phyloP scores from a whole-genome alignment of 106 monocot species.

The Ottelia alismoides region DNA sequence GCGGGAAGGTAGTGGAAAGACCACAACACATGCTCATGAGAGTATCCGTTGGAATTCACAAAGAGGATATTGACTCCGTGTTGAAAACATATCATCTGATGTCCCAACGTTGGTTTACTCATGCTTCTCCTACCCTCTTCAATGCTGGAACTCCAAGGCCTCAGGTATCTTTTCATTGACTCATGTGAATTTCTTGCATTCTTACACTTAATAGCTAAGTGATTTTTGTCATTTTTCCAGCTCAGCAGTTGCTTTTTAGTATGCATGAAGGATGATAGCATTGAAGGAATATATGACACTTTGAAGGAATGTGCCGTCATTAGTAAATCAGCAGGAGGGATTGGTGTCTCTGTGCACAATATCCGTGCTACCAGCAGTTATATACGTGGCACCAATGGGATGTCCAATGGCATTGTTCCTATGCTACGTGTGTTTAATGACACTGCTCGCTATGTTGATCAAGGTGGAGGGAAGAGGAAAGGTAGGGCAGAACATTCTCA shows the following conservation, averaged over 20 bases:
- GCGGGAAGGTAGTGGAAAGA: slow-evolving; percentile 6
- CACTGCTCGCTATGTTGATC: slow-evolving; percentile 19
- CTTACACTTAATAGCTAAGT: background rate
- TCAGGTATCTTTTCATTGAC: background rate
- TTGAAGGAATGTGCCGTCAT: slow-evolving; percentile 14
- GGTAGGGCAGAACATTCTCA: background rate
- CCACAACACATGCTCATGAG: slow-evolving; percentile 10
- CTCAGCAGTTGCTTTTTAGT: slow-evolving; percentile 2
- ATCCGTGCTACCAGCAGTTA: slow-evolving; percentile 16
- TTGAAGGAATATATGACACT: slow-evolving; percentile 15
- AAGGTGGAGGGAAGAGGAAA: slow-evolving; percentile 21
- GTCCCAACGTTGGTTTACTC: slow-evolving; percentile 6
- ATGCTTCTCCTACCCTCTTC: slow-evolving; percentile 30
- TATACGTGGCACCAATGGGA: slow-evolving; percentile 20
- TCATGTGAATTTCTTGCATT: background rate
- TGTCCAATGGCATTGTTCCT: slow-evolving; percentile 15
- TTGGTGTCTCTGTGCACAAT: slow-evolving; percentile 14
- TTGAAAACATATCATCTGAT: slow-evolving; percentile 4
- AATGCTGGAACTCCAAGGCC: slow-evolving; percentile 32
- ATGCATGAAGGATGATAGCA: slow-evolving; percentile 3
- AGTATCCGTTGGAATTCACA: slow-evolving; percentile 4
- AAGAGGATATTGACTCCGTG: slow-evolving; percentile 1
- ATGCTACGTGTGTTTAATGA: slow-evolving; percentile 17
- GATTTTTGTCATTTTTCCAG: background rate
- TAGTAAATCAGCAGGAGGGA: slow-evolving; percentile 18